Evolutionary conservation across 148 eudicot genomes (phyloP).

Genomic region (Pouteria glomerata): DNA sequence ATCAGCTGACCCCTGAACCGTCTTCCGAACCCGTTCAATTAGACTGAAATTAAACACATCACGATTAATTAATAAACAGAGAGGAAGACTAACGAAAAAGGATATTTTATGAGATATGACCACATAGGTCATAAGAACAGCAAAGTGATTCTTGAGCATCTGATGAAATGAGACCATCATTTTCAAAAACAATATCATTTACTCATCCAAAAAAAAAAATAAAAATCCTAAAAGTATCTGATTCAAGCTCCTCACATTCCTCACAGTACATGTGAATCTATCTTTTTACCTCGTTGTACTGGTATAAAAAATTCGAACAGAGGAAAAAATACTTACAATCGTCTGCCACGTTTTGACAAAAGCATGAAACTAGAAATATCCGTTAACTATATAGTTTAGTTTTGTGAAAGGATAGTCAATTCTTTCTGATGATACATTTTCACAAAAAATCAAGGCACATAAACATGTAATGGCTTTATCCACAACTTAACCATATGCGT

Average conservation of each 20-base stretch:
- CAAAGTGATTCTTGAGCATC: background rate
- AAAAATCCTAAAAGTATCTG: background rate
- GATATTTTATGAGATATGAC: background rate
- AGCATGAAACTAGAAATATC: background rate
- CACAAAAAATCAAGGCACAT: background rate
- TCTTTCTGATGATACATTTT: background rate
- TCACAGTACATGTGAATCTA: background rate
- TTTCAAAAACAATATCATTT: no score
- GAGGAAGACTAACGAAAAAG: background rate
- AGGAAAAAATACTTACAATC: background rate
- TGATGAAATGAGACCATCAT: background rate
- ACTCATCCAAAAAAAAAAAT: no score
- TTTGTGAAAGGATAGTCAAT: background rate
- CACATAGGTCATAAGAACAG: background rate
- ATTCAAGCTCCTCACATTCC: background rate
- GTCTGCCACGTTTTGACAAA: background rate
- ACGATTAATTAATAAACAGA: background rate
- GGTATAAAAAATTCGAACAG: background rate
- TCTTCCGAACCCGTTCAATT: constrained; percentile 68
- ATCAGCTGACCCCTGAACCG: constrained; percentile 94
- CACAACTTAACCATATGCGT: constrained; percentile 1
- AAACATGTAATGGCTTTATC: background rate
- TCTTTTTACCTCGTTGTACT: background rate
- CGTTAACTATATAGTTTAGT: background rate
- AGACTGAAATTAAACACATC: constrained; percentile 38